Conservation (phyloP, 2,329 filamentous ascomycete species). For the Trichoderma sp. region DNA sequence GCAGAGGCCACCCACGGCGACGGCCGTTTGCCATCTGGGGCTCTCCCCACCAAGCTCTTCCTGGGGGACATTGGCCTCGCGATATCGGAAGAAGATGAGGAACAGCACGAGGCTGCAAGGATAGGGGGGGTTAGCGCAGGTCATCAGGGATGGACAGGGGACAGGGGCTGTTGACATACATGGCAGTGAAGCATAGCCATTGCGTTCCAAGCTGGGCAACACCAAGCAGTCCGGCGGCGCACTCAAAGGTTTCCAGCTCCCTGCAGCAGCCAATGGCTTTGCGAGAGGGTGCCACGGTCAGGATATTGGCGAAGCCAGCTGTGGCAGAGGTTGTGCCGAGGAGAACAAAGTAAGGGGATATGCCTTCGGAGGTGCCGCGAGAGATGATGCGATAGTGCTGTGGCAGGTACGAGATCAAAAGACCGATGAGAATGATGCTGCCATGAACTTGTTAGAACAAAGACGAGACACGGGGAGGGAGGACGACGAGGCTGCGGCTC, state of each 20-base stretch:
- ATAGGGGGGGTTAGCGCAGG: constrained; percentile 23
- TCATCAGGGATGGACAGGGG: neutral
- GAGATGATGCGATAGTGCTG: constrained; percentile 90
- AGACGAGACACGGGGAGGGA: neutral
- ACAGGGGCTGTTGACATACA: constrained; percentile 55
- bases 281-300: constrained; percentile 79
- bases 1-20: constrained; percentile 69
- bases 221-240: constrained; percentile 78
- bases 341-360: constrained; percentile 92
- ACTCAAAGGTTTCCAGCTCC: constrained; percentile 76
- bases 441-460: neutral
- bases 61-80: constrained; percentile 48
- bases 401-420: constrained; percentile 88
- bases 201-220: constrained; percentile 89
- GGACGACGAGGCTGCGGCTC: constrained; percentile 24
- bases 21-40: constrained; percentile 73
- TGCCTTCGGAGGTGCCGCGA: constrained; percentile 82
- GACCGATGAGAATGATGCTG: constrained; percentile 76
- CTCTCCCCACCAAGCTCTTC: constrained; percentile 49
- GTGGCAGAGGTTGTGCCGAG: constrained; percentile 90
- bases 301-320: constrained; percentile 86
- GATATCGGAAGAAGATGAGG: constrained; percentile 83
- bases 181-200: constrained; percentile 86
- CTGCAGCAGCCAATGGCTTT: constrained; percentile 83
- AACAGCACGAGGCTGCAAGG: constrained; percentile 77